Evolutionary conservation across 768 basidiomycete genomes (phyloP).

Genomic region (Kwoniella botswanensis): DNA sequence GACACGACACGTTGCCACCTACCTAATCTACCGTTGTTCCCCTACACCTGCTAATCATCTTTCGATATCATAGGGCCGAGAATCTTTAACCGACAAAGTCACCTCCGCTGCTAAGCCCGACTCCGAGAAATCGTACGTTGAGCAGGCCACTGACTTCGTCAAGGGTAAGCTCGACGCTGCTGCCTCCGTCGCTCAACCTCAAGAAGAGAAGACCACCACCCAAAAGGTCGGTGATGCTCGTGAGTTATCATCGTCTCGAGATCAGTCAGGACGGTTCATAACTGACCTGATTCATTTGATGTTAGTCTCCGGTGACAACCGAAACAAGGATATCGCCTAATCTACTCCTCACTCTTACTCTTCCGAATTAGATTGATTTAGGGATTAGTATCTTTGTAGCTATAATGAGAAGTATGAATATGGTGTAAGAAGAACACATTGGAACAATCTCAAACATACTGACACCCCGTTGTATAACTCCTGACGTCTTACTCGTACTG

Average conservation of each 20-base stretch:
- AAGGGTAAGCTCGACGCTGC: conserved; percentile 46
- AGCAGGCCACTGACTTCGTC: conserved; percentile 34
- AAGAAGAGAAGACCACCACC: conserved; percentile 53
- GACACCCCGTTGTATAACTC: too few relatives aligned
- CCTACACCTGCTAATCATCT: not conserved
- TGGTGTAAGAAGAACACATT: not conserved
- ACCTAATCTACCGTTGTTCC: not conserved
- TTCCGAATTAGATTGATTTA: conserved; percentile 10
- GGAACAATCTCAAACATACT: too few relatives aligned
- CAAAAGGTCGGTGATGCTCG: conserved; percentile 51
- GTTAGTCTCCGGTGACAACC: conserved; percentile 45
- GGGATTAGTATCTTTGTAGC: conserved; percentile 1
- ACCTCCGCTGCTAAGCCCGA: conserved; percentile 47
- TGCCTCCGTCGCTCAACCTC: conserved; percentile 50
- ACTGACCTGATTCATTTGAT: not conserved
- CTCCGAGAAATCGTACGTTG: conserved; percentile 49
- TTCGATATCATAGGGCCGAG: conserved; percentile 27
- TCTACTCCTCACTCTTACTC: conserved; percentile 9
- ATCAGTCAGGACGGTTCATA: not conserved
- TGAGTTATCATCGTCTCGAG: conserved; percentile 1
- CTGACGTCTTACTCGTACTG: too few relatives aligned
- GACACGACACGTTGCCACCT: not conserved
- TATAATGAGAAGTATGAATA: conserved; percentile 6
- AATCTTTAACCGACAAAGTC: conserved; percentile 49
- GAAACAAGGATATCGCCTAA: conserved; percentile 41